A percentile compares a stretch with the other conserved stretches of the same genome.
Evolutionary conservation across 768 basidiomycete species (phyloP).

Genomic region (Russula sp.): DNA sequence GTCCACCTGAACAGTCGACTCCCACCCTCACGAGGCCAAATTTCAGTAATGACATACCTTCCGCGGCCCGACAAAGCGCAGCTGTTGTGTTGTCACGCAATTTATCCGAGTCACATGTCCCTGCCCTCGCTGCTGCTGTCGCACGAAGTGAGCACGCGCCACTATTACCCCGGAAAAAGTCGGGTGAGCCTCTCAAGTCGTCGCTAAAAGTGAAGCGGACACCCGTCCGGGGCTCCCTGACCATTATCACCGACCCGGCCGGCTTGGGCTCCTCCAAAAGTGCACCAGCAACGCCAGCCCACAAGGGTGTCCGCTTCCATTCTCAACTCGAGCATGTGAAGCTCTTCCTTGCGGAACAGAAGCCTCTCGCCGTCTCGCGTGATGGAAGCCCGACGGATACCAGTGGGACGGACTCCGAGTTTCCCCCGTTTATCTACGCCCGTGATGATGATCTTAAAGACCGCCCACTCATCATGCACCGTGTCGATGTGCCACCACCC

Average conservation of each 20-base stretch:
- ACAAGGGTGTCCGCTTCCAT: conserved; percentile 91
- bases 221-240: conserved; percentile 38
- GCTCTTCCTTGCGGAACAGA: conserved; percentile 90
- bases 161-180: conserved; percentile 73
- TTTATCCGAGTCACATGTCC: conserved; percentile 21
- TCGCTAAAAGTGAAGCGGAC: conserved; percentile 71
- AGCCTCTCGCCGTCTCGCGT: conserved; percentile 87
- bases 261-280: conserved; percentile 46
- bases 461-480: conserved; percentile 45
- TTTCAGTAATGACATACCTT: conserved; percentile 13
- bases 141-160: background rate
- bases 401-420: conserved; percentile 71
- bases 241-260: conserved; percentile 40
- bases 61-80: background rate
- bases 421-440: conserved; percentile 62
- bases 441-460: conserved; percentile 28
- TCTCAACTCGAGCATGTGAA: conserved; percentile 88
- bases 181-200: conserved; percentile 87
- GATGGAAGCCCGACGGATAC: conserved; percentile 86
- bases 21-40: conserved; percentile 34
- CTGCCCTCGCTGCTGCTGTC: conserved; percentile 9
- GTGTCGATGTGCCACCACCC: conserved; percentile 58
- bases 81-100: conserved; percentile 6
- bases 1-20: conserved; percentile 37
- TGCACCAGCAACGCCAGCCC: conserved; percentile 74